Evolutionary conservation across 495 filamentous ascomycete genomes (phyloP).

Genomic region (Hamigera avellanea): DNA sequence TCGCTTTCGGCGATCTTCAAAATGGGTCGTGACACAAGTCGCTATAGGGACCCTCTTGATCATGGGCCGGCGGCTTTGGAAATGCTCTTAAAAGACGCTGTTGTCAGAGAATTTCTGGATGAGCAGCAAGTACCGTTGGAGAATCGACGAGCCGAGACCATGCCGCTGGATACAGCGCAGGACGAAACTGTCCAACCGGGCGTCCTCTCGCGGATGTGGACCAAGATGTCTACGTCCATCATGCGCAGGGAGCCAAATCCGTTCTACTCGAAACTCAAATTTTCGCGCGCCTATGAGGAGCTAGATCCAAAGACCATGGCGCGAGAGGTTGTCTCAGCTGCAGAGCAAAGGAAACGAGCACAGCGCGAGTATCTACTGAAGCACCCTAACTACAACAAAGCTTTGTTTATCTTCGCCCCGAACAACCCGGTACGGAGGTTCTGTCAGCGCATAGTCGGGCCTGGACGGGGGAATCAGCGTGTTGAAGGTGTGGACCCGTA

Average conservation of each 20-base stretch:
- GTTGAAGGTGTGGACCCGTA: conserved; percentile 81
- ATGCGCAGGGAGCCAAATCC: conserved; percentile 75
- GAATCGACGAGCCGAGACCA: conserved; percentile 15
- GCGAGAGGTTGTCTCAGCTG: conserved; percentile 73
- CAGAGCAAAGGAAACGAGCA: conserved; percentile 68
- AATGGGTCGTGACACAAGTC: conserved; percentile 50
- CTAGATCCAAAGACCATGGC: conserved; percentile 81
- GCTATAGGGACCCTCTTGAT: conserved; percentile 71
- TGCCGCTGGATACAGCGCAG: conserved; percentile 10
- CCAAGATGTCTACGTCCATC: conserved; percentile 38
- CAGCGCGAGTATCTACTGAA: conserved; percentile 82
- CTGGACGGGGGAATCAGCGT: conserved; percentile 74
- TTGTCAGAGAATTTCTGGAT: conserved; percentile 89
- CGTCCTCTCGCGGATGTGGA: conserved; percentile 45
- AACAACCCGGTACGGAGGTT: conserved; percentile 62
- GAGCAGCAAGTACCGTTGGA: conserved; percentile 36
- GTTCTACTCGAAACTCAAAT: conserved; percentile 76
- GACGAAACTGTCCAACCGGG: conserved; percentile 37
- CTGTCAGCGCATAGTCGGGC: conserved; percentile 87
- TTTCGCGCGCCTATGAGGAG: conserved; percentile 60
- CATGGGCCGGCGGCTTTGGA: conserved; percentile 81
- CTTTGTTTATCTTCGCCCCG: conserved; percentile 77
- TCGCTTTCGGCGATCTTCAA: conserved; percentile 82
- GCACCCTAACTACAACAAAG: conserved; percentile 86
- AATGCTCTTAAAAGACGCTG: conserved; percentile 90